A percentile compares a stretch with the other conserved stretches of the same genome.
phyloP scores from a whole-genome alignment of 306 rosid species.

The Prunus dulcis region DNA sequence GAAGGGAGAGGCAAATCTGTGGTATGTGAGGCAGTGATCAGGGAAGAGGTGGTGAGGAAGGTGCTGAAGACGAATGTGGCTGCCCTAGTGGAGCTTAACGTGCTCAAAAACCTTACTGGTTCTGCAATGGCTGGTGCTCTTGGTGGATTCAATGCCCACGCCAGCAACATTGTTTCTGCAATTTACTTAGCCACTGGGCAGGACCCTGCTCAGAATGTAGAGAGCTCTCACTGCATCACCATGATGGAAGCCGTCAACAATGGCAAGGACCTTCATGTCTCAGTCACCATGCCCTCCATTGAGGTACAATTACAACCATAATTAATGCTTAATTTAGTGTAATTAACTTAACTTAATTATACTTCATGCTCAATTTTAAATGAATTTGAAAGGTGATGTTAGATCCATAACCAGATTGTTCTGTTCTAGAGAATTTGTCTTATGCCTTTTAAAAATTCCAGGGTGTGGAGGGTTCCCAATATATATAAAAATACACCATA shows the following conservation, averaged over 20 bases:
- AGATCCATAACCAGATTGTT: background rate
- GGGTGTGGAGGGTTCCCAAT: background rate
- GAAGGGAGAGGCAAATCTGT: conserved; percentile 29
- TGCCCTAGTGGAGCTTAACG: conserved; percentile 24
- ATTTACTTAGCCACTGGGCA: conserved; percentile 26
- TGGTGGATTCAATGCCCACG: conserved; percentile 27
- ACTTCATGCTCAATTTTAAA: background rate
- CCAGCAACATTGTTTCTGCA: conserved; percentile 27
- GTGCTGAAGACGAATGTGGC: conserved; percentile 23
- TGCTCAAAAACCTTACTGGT: conserved; percentile 29
- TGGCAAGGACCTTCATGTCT: conserved; percentile 21
- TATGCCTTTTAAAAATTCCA: background rate
- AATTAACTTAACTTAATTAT: background rate
- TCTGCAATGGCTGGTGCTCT: conserved; percentile 31
- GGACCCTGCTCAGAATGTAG: conserved; percentile 29
- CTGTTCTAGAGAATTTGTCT: background rate
- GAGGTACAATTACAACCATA: conserved; percentile 12
- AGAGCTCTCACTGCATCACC: conserved; percentile 31
- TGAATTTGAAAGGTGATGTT: background rate
- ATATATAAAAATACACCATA: background rate
- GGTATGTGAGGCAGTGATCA: conserved; percentile 20
- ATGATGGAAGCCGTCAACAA: conserved; percentile 26
- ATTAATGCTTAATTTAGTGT: background rate
- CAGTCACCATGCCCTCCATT: conserved; percentile 25
- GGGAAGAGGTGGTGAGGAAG: conserved; percentile 15